Conservation (phyloP, 345 rosid genomes). For the Gossypium arboreum region DNA sequence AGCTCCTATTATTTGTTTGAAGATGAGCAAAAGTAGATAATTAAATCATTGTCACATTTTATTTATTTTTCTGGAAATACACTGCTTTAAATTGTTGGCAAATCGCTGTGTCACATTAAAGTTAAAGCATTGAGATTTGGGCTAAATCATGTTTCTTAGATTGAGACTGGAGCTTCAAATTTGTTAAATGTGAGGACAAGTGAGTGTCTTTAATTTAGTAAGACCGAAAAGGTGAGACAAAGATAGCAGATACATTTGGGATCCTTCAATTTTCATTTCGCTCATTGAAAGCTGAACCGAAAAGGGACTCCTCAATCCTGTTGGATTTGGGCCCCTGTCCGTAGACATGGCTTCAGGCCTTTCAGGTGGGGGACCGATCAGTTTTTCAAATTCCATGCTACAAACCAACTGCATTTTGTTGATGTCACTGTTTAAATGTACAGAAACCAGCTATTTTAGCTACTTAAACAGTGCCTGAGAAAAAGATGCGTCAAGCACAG, state of each 20-base stretch:
- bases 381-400: slow-evolving; percentile 1
- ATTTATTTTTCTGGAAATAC: too few species aligned
- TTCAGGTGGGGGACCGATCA: not conserved
- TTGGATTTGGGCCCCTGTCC: not conserved
- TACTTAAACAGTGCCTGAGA: slow-evolving; percentile 19
- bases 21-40: too few species aligned
- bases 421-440: not conserved
- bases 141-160: too few species aligned
- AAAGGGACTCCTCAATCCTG: not conserved
- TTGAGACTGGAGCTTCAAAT: too few species aligned
- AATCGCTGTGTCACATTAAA: too few species aligned
- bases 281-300: not conserved
- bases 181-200: too few species aligned
- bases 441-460: not conserved
- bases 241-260: not conserved
- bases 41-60: too few species aligned
- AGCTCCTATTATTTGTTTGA: not conserved
- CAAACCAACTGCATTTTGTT: not conserved
- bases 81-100: too few species aligned
- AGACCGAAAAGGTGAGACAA: not conserved
- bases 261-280: not conserved
- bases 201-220: too few species aligned
- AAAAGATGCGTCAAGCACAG: slow-evolving; percentile 23
- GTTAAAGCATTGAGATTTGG: too few species aligned
- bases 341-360: not conserved